These are phyloP conservation scores for Phylloporus sp. DNA, from an alignment of 768 basidiomycete species.

Conservation along the genomic window DNA sequence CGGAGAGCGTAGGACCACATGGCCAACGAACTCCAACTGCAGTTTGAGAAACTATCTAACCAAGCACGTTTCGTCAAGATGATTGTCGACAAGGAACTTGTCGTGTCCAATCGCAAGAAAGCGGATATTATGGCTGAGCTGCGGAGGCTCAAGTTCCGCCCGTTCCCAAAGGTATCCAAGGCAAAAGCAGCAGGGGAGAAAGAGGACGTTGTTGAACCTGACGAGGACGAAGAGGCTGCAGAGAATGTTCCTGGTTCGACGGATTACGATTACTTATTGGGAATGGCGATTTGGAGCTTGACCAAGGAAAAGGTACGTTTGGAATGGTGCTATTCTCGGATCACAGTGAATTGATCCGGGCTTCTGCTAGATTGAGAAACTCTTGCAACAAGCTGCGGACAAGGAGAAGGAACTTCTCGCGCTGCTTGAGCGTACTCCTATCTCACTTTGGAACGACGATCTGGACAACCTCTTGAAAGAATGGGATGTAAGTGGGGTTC, in stretches of 20 bases:
- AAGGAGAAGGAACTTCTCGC: slow-evolving; percentile 80
- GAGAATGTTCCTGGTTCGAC: slow-evolving; percentile 38
- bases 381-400: slow-evolving; percentile 71
- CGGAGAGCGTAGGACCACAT: slow-evolving; percentile 62
- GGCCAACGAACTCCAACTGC: slow-evolving; percentile 74
- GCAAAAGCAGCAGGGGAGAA: slow-evolving; percentile 65
- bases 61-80: slow-evolving; percentile 97
- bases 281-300: slow-evolving; percentile 94
- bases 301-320: slow-evolving; percentile 80
- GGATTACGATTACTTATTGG: slow-evolving; percentile 91
- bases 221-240: slow-evolving; percentile 42
- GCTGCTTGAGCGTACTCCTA: slow-evolving; percentile 74
- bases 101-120: slow-evolving; percentile 86
- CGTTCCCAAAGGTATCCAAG: slow-evolving; percentile 79
- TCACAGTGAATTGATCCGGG: slow-evolving; percentile 4
- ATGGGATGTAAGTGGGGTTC: slow-evolving; percentile 69
- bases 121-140: slow-evolving; percentile 81
- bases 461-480: slow-evolving; percentile 77
- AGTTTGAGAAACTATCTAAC: slow-evolving; percentile 83
- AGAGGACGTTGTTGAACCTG: slow-evolving; percentile 54
- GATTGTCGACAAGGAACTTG: slow-evolving; percentile 83
- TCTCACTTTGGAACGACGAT: slow-evolving; percentile 86
- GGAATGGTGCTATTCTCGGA: not conserved
- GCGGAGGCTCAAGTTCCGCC: slow-evolving; percentile 78
- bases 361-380: slow-evolving; percentile 67